Evolutionary conservation across 2,329 filamentous ascomycete genomes (phyloP).

Genomic region (Fusarium dlaminii): DNA sequence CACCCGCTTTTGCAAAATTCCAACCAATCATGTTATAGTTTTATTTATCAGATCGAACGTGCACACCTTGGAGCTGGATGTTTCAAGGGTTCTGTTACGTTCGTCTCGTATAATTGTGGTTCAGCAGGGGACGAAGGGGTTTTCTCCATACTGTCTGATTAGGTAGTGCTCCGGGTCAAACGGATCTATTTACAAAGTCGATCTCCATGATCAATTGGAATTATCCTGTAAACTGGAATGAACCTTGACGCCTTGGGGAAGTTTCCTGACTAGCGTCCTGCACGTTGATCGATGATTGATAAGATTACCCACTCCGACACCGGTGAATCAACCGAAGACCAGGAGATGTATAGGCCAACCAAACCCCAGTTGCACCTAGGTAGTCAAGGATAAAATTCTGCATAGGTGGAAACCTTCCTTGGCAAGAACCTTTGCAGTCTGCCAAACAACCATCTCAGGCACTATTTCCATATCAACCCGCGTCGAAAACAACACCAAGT

Average conservation of each 20-base stretch:
- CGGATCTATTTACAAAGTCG: constrained; percentile 3
- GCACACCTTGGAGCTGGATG: constrained; percentile 13
- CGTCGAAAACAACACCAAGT: not conserved
- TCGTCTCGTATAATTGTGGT: constrained; percentile 3
- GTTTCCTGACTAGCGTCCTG: constrained; percentile 32
- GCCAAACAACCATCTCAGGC: not conserved
- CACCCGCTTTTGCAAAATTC: not conserved
- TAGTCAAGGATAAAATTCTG: not conserved
- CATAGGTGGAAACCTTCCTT: not conserved
- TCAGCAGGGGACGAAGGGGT: constrained; percentile 4
- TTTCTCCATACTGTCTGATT: constrained; percentile 4
- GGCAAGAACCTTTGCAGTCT: not conserved
- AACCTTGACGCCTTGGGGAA: constrained; percentile 2
- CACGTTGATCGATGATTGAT: constrained; percentile 44
- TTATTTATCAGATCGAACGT: constrained; percentile 42
- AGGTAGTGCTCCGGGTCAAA: constrained; percentile 5
- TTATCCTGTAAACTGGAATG: constrained; percentile 13
- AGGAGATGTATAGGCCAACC: not conserved
- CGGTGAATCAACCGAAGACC: not conserved
- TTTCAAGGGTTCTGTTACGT: constrained; percentile 13
- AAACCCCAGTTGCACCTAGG: not conserved
- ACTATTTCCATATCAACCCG: not conserved
- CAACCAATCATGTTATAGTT: constrained; percentile 10
- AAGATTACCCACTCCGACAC: constrained; percentile 38
- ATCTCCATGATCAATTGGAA: not conserved